Evolutionary conservation across 1,284 basidiomycete species (phyloP), one percentile per base, ranked within the genome.

Genomic region (Fomitopsis betulina): DNA sequence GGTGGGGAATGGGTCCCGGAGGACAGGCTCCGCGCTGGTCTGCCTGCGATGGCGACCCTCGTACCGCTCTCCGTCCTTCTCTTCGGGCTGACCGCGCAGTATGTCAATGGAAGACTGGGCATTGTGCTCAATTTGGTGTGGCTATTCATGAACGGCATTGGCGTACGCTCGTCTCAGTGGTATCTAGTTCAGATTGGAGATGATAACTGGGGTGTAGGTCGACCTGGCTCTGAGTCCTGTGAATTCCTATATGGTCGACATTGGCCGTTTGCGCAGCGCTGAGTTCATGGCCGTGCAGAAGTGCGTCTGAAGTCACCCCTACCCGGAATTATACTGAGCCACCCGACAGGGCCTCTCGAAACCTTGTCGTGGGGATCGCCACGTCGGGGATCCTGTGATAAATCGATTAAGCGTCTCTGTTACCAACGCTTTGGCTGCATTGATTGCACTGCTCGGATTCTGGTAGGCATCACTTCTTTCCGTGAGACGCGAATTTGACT

Each of bases 191-290:
- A 9, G 15, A 25, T 19, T 9, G 21, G 25, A 12, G 21, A 60
- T 68, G 51, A 68, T 45, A 25, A 49, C 37, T n/a, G 27, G n/a
- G 35, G 42, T 25, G 13, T 57, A 76, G 80, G 77, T 76, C 58
- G 79, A 73, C 42, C 69, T 82, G 50, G 72, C 79, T 5, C 67
- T 87, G 5, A 76, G 77, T 0, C 81, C 84, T 0, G 65, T 76
- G 0, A 78, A 81, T 43, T 78, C 85, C 8, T 87, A 87, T 66
- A 69, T 72, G 23, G 80, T 88, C 17, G 86, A 88, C 61, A 69
- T 81, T 13, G 66, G 84, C 66, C 82, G 82, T 42, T 65, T 69
- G 3, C 72, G 76, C 17, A 81, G 80, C 57, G 82, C 84, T 0
- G 83, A 87, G 62, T 76, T 78, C 17, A 77, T 76, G 60, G 80